Evolutionary conservation across 2,329 filamentous ascomycete species (phyloP).

Genomic region (Xylariaceae sp.): DNA sequence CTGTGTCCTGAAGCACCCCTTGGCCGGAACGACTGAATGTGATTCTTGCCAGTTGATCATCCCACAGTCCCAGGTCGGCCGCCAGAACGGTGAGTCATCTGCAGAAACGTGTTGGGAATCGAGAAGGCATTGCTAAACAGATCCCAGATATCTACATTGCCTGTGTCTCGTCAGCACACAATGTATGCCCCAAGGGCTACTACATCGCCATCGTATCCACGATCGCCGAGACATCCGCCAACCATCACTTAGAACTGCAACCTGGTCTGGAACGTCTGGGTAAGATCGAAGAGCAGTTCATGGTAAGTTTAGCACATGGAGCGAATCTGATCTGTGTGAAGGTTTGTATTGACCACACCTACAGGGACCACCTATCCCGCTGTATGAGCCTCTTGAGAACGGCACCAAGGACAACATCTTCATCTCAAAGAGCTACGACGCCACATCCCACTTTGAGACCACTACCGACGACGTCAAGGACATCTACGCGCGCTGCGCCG

Average conservation of each 20-base stretch:
- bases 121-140: conserved; percentile 11
- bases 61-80: conserved; percentile 93
- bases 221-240: conserved; percentile 86
- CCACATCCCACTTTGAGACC: conserved; percentile 97
- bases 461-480: conserved; percentile 88
- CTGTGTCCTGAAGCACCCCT: conserved; percentile 94
- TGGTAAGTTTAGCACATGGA: conserved; percentile 55
- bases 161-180: conserved; percentile 92
- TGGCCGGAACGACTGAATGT: conserved; percentile 83
- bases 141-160: conserved; percentile 78
- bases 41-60: conserved; percentile 97
- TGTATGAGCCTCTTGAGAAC: conserved; percentile 87
- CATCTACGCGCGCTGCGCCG: conserved; percentile 82
- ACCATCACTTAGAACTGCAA: conserved; percentile 95
- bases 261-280: conserved; percentile 91
- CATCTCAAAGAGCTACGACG: conserved; percentile 98
- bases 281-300: conserved; percentile 94
- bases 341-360: conserved; percentile 4
- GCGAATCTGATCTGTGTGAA: neutral
- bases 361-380: conserved; percentile 78
- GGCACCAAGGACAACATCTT: conserved; percentile 89
- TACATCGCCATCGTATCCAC: conserved; percentile 98
- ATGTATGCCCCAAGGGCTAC: conserved; percentile 98
- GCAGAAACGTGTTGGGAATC: neutral
- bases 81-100: conserved; percentile 78